Evolutionary conservation across 1,284 basidiomycete genomes (phyloP).

Genomic region (Sporisorium graminicola): DNA sequence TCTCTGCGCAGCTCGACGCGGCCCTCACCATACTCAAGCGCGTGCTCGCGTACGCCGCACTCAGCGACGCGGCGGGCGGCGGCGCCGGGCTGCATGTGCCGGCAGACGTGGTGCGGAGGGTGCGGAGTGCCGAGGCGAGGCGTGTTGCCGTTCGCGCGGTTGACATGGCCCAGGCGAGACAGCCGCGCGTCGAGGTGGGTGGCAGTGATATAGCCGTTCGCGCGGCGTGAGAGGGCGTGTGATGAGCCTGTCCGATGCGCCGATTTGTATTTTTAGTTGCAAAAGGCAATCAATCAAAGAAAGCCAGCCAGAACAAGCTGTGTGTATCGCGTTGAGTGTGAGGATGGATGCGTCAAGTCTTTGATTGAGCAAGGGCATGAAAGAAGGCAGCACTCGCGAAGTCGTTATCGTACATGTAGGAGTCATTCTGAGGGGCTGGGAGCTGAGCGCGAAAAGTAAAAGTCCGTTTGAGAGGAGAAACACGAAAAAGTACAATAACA

Average conservation of each 20-base stretch:
- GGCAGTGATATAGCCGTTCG: background rate
- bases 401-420: background rate
- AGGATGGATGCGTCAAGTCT: background rate
- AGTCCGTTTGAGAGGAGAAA: background rate
- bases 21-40: conserved; percentile 34
- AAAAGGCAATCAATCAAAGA: too few species aligned
- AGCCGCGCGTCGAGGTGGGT: background rate
- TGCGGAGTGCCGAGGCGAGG: conserved; percentile 11
- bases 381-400: background rate
- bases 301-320: too few species aligned
- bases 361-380: conserved; percentile 4
- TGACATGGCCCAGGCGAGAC: background rate
- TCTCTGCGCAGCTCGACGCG: conserved; percentile 13
- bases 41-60: conserved; percentile 13
- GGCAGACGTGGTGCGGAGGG: conserved; percentile 15
- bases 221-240: background rate
- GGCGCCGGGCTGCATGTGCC: conserved; percentile 19
- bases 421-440: background rate
- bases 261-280: too few species aligned
- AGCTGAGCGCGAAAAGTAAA: too few species aligned
- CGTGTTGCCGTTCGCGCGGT: background rate
- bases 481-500: too few species aligned
- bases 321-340: too few species aligned
- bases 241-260: too few species aligned
- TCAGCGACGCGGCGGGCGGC: conserved; percentile 12